Conservation (phyloP, 2,329 filamentous ascomycete genomes). For the Fusarium devonianum region DNA sequence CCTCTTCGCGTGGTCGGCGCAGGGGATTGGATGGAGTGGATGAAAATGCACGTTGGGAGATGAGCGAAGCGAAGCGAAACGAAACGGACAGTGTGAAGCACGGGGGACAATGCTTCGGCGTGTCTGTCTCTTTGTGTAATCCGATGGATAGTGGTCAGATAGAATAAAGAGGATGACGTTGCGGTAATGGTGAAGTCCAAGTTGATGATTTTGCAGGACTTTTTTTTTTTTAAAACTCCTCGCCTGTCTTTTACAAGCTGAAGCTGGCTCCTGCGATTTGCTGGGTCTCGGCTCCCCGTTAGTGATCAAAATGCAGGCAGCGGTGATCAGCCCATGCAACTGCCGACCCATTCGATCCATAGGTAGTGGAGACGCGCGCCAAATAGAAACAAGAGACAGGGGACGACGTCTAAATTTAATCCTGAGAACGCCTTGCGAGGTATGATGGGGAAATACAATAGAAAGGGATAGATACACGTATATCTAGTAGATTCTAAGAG, state of each 20-base stretch:
- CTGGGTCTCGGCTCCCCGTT: slow-evolving; percentile 3
- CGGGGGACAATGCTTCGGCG: too few species aligned
- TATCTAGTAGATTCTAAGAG: not conserved
- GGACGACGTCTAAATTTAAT: not conserved
- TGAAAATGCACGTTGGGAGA: slow-evolving; percentile 28
- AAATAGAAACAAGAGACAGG: slow-evolving; percentile 2
- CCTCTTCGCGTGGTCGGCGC: slow-evolving; percentile 23
- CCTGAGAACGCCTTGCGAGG: slow-evolving; percentile 5
- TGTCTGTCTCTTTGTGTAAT: not conserved
- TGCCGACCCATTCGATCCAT: slow-evolving; percentile 25
- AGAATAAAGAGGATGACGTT: slow-evolving; percentile 5
- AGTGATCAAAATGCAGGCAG: slow-evolving; percentile 30
- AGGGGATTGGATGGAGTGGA: slow-evolving; percentile 21
- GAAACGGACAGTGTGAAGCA: not conserved
- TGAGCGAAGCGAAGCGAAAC: slow-evolving; percentile 17
- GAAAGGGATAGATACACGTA: not conserved
- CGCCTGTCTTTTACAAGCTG: slow-evolving; percentile 9
- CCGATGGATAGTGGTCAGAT: not conserved
- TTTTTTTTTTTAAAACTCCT: slow-evolving; percentile 24
- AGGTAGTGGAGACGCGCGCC: slow-evolving; percentile 32
- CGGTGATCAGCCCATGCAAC: slow-evolving; percentile 35
- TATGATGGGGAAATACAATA: slow-evolving; percentile 3
- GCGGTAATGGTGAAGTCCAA: not conserved
- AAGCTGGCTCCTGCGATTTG: slow-evolving; percentile 15
- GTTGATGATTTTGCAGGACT: slow-evolving; percentile 16